Conservation (phyloP, 371 early-diverging fungal species). For the Mortierella sp. region DNA sequence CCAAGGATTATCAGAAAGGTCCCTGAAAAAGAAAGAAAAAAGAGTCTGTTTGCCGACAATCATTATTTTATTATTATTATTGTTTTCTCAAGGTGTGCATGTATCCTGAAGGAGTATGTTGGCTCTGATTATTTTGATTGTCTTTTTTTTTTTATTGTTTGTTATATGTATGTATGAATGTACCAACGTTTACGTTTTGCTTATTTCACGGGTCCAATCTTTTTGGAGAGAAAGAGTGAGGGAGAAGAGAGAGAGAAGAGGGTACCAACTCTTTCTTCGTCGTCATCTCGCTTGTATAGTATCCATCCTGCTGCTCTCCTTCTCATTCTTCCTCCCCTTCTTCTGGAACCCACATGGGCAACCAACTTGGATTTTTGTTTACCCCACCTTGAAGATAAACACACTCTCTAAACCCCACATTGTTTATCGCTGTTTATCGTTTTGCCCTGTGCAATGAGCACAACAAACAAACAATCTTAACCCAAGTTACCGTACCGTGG, state of each 20-base stretch:
- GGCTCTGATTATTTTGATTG: constrained; percentile 1
- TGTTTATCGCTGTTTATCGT: background rate
- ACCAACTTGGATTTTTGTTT: background rate
- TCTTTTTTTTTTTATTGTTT: background rate
- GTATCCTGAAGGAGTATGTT: background rate
- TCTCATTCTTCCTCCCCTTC: background rate
- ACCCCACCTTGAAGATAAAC: background rate
- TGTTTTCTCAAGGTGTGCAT: background rate
- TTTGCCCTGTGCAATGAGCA: background rate
- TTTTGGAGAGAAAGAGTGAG: background rate
- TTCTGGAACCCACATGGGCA: background rate
- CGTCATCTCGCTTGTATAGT: background rate
- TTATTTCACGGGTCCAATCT: constrained; percentile 5
- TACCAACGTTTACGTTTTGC: background rate
- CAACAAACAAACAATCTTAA: background rate
- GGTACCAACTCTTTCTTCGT: background rate
- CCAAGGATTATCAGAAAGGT: background rate
- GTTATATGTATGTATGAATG: too few relatives aligned
- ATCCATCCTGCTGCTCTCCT: background rate
- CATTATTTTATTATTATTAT: background rate
- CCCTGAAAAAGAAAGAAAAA: background rate
- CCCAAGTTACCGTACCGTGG: too few relatives aligned
- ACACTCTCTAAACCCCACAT: background rate
- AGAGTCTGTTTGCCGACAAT: background rate
- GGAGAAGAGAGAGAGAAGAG: background rate